Evolutionary conservation across 805 yeast genomes (phyloP), one percentile per base, ranked within the genome.

Genomic region (Kodamaea kaohsiungensis): DNA sequence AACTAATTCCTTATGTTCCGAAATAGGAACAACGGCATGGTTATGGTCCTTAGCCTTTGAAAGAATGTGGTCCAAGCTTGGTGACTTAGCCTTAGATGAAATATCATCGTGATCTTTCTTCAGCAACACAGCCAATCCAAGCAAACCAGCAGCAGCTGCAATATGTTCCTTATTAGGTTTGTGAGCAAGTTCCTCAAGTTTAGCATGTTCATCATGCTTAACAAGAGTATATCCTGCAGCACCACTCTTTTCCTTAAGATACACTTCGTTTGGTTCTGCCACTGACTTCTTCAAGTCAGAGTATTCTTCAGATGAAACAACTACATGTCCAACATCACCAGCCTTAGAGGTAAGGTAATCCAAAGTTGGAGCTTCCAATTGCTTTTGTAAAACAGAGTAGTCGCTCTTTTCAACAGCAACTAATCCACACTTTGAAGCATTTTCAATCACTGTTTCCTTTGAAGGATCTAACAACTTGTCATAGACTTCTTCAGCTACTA

Each of bases 1-100:
- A 12, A 87, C 85, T 10, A 87, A 62, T 10, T 65, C 62, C 55
- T 80, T 79, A 53, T 73, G 69, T 45, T 65, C 59, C 18, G 58
- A 56, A 18, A 62, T 61, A 3, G 55, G 43, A 15, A 54, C 30
- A 9, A 57, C 47, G 3, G 51, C 43, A 19, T 46, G 50, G 15
- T 43, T 19, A 6, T 30, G 52, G 2, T 15, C 16, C 19, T 27
- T 22, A 16, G 60, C 60, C 49, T 53, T 53, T 0, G 51, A 33
- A 17, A 48, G 12, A 15, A 66, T 46, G 35, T 53, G 56, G 3
- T 60, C 60, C 4, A 57, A 43, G 22, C 60, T 48, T 38, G 62
- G 72, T 3, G 52, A 22, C n/a, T 47, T 27, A 4, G 53, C 48
- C 39, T 27, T 46, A 7, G 43, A 22, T 7, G 22, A 22, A n/a